phyloP scores from a whole-genome alignment of 371 early-diverging fungal genomes.

The Rhizopus delemar region DNA sequence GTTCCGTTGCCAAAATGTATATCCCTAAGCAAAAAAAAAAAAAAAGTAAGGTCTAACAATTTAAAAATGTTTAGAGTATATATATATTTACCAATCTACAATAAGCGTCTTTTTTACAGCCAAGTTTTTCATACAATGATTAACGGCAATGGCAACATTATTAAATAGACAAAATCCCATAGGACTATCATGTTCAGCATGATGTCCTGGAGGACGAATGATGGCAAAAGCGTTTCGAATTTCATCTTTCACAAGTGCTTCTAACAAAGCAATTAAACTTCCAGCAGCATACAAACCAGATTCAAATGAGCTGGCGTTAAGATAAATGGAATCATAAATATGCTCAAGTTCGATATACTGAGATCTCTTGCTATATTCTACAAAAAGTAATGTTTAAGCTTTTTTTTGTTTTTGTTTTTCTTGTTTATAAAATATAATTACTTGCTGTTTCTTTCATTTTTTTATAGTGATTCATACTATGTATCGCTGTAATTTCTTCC shows the following conservation, averaged over 20 bases:
- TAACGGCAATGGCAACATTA: conserved; percentile 84
- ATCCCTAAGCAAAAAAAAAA: conserved; percentile 58
- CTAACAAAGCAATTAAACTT: conserved; percentile 72
- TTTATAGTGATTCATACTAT: conserved; percentile 40
- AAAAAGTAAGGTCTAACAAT: too few relatives aligned
- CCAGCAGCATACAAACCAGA: conserved; percentile 73
- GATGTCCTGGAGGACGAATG: conserved; percentile 90
- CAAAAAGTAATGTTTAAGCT: background rate
- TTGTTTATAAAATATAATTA: background rate
- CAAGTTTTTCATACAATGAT: conserved; percentile 50
- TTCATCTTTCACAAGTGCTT: conserved; percentile 63
- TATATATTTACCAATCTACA: conserved; percentile 74
- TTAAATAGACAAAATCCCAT: conserved; percentile 90
- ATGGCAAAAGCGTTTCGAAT: conserved; percentile 83
- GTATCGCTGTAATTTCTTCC: conserved; percentile 63
- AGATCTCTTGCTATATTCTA: conserved; percentile 18
- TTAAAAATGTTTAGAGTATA: background rate
- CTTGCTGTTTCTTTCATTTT: conserved; percentile 26
- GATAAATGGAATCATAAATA: conserved; percentile 71
- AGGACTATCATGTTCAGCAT: conserved; percentile 72
- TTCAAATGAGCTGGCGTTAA: conserved; percentile 64
- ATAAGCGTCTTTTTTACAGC: conserved; percentile 69
- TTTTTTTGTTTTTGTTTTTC: too few relatives aligned
- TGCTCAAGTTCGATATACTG: conserved; percentile 24
- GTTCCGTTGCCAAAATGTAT: conserved; percentile 96